These are phyloP conservation scores for Aspergillus transmontanensis DNA, from an alignment of 2,329 filamentous ascomycete species.

Conservation along the genomic window DNA sequence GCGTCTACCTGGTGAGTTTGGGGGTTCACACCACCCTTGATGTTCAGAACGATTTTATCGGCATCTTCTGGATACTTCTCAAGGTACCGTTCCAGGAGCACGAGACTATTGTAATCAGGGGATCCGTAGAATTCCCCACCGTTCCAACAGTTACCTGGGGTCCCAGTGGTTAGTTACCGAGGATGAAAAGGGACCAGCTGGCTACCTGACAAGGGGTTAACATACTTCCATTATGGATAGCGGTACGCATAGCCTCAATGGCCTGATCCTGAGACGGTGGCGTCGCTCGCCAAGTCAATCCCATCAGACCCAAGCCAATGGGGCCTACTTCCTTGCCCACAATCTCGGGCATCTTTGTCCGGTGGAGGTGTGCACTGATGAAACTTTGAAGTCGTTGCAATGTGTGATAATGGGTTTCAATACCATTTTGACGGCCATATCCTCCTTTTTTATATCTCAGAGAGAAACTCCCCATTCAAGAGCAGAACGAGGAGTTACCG, in stretches of 20 bases:
- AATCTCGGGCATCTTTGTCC: constrained; percentile 2
- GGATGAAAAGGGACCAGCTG: constrained; percentile 8
- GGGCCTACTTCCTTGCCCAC: constrained; percentile 8
- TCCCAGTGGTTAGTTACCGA: not conserved
- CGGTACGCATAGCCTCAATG: constrained; percentile 16
- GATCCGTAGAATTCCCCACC: constrained; percentile 28
- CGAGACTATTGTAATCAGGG: constrained; percentile 24
- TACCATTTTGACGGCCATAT: not conserved
- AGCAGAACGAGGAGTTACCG: not conserved
- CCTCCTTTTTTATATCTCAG: not conserved
- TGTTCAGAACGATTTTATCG: constrained; percentile 11
- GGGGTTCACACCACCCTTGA: constrained; percentile 9
- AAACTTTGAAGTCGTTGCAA: not conserved
- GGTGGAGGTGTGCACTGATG: not conserved
- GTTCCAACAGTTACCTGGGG: constrained; percentile 19
- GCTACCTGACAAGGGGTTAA: not conserved
- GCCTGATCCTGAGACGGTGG: constrained; percentile 13
- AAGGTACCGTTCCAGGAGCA: constrained; percentile 18
- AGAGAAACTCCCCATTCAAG: not conserved
- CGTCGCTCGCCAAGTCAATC: constrained; percentile 8
- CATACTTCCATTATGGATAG: constrained; percentile 1
- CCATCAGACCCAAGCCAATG: constrained; percentile 20
- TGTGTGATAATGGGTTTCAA: not conserved
- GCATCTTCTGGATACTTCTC: constrained; percentile 11
- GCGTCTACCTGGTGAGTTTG: not conserved